phyloP scores from a whole-genome alignment of 2,329 filamentous ascomycete species.

The Lasiodiplodia sp. region DNA sequence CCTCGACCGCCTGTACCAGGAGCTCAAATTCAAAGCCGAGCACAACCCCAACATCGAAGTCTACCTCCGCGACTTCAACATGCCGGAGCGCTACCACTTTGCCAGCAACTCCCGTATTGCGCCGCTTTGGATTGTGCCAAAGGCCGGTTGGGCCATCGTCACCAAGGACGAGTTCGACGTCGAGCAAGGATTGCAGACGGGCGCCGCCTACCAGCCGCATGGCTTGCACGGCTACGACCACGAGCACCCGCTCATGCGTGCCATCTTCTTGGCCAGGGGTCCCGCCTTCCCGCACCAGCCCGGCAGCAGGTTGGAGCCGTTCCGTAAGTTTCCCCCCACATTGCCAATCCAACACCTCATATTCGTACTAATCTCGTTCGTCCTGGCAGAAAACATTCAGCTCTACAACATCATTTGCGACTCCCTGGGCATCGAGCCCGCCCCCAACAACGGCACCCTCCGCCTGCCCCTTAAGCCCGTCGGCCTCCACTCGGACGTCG shows the following conservation, averaged over 20 bases:
- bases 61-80: constrained; percentile 83
- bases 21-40: constrained; percentile 61
- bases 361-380: constrained; percentile 35
- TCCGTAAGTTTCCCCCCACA: constrained; percentile 69
- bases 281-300: constrained; percentile 89
- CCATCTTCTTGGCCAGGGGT: constrained; percentile 90
- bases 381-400: constrained; percentile 79
- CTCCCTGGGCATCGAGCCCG: constrained; percentile 75
- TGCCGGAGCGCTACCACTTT: constrained; percentile 95
- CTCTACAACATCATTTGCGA: constrained; percentile 96
- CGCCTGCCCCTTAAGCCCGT: constrained; percentile 71
- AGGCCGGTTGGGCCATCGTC: constrained; percentile 91
- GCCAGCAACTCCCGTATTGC: constrained; percentile 87
- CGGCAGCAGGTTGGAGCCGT: constrained; percentile 79
- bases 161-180: constrained; percentile 81
- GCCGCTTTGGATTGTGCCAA: constrained; percentile 91
- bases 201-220: constrained; percentile 75
- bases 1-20: constrained; percentile 71
- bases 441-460: constrained; percentile 87
- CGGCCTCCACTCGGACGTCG: constrained; percentile 65
- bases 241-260: constrained; percentile 92
- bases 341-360: background rate
- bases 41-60: constrained; percentile 79
- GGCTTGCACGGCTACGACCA: constrained; percentile 96
- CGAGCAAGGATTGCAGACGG: constrained; percentile 68